These are phyloP conservation scores for Coemansia aciculifera DNA, from an alignment of 192 early-diverging fungal genomes.

Conservation along the genomic window DNA sequence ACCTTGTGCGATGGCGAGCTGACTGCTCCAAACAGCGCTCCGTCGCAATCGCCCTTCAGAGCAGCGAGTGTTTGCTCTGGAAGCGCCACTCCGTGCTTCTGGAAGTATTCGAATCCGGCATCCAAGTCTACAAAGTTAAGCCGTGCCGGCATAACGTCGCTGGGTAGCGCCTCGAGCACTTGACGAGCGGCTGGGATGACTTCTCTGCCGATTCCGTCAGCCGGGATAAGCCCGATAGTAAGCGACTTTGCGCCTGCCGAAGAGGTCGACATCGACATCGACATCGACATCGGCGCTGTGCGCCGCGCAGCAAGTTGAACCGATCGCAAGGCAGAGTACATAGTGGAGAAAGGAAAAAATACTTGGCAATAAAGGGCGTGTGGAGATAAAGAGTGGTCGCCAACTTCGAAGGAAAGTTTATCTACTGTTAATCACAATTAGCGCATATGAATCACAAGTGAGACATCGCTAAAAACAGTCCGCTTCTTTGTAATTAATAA, in stretches of 20 bases:
- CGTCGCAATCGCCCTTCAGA: constrained; percentile 82
- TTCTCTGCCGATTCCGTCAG: constrained; percentile 95
- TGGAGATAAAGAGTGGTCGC: background rate
- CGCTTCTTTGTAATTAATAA: too few relatives aligned
- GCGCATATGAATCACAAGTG: too few relatives aligned
- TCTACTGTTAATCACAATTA: too few relatives aligned
- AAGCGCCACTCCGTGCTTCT: constrained; percentile 89
- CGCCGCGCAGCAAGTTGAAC: constrained; percentile 22
- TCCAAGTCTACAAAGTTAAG: constrained; percentile 84
- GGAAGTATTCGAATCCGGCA: constrained; percentile 95
- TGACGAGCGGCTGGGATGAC: constrained; percentile 93
- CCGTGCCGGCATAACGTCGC: constrained; percentile 52
- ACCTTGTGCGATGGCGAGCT: constrained; percentile 98
- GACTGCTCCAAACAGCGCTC: constrained; percentile 96
- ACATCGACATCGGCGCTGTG: constrained; percentile 24
- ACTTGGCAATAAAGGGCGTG: background rate
- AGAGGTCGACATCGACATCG: constrained; percentile 13
- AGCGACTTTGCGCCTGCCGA: constrained; percentile 52
- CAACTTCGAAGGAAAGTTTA: too few relatives aligned
- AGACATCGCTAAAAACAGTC: too few relatives aligned
- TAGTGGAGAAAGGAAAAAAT: constrained; percentile 1
- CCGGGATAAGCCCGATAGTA: constrained; percentile 91
- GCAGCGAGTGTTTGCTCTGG: constrained; percentile 81
- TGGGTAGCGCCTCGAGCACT: constrained; percentile 78
- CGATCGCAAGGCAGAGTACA: constrained; percentile 45